Evolutionary conservation across 2,329 filamentous ascomycete species (phyloP).

Genomic region (Fusarium decemcellulare): DNA sequence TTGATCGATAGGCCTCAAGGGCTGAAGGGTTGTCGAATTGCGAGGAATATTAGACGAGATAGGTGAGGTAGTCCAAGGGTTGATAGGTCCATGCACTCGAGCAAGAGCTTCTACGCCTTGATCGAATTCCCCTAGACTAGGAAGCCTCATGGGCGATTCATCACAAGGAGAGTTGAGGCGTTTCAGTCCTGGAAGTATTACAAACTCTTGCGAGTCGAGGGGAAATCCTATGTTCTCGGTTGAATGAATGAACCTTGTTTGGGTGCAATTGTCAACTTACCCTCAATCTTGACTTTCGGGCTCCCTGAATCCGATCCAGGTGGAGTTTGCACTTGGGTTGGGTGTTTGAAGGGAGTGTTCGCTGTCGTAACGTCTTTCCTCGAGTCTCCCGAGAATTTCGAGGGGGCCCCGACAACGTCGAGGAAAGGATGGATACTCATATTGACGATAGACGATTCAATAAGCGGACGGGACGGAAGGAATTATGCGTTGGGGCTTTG

Average conservation of each 20-base stretch:
- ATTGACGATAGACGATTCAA: constrained; percentile 17
- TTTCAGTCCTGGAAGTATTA: constrained; percentile 43
- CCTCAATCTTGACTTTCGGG: constrained; percentile 52
- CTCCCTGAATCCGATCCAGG: constrained; percentile 52
- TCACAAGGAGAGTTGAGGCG: constrained; percentile 32
- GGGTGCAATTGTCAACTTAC: constrained; percentile 34
- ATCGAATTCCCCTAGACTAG: constrained; percentile 56
- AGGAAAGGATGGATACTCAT: constrained; percentile 44
- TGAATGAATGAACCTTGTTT: constrained; percentile 10
- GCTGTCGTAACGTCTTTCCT: constrained; percentile 6
- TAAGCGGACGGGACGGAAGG: constrained; percentile 23
- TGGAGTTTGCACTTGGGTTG: constrained; percentile 41
- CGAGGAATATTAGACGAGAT: constrained; percentile 45
- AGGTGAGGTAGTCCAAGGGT: constrained; percentile 47
- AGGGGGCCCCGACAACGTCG: constrained; percentile 27
- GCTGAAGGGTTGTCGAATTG: constrained; percentile 43
- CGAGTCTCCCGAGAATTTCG: constrained; percentile 10
- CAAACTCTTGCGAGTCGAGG: constrained; percentile 42
- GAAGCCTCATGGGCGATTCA: constrained; percentile 47
- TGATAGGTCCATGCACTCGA: constrained; percentile 48
- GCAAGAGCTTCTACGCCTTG: constrained; percentile 55
- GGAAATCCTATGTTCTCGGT: constrained; percentile 36
- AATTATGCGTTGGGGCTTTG: constrained; percentile 28
- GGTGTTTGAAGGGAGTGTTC: constrained; percentile 17
- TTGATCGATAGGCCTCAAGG: constrained; percentile 27